Base-by-base conservation (phyloP, 1,284 basidiomycete species). In the Pyrrhoderma lamaoense region DNA sequence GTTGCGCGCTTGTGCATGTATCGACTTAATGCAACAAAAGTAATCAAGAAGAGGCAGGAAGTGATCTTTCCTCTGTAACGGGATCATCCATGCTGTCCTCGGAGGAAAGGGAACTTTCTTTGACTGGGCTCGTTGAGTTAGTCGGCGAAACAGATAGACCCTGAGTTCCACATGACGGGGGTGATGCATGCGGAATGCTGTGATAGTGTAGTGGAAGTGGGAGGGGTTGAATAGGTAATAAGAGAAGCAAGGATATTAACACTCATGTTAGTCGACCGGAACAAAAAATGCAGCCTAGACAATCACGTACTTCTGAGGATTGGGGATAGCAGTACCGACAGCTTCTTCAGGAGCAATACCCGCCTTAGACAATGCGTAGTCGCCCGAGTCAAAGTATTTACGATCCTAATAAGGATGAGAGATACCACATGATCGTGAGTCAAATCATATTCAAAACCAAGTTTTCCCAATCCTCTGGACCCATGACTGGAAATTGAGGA, bases 301-400 rank as follows among this genome's bases (percentile, higher is more conserved):
- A n/a, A n/a, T n/a, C n/a, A 72, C 87, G 57, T 64, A 93, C 91
- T 90, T 91, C 72, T 96, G 90, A 25, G 93, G 93, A 67, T 90
- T 94, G 21, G 93, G 93, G 60, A 96, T 96, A 44, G 92, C 88
- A 23, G 92, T 96, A 39, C 93, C 93, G 46, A 95, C 90, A 13
- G 83, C 79, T 64, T 80, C 90, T 66, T 91, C 88, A 43, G 91
- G 85, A 19, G 87, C 80, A 38, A 90, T 88, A 31, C 94, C 93
- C 2, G 93, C 94, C 69, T 97, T 96, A 51, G 91, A 93, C 60
- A 97, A 76, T 47, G 93, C 93, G 65, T 97, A 97, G 68, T 97
- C 93, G 57, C 94, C 94, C 55, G 94, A 97, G 70, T 97, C 93
- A 67, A 97, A 97, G 73, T 92, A 97, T 69, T 96, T 96, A 64